Percentiles rank a stretch among this genome's conserved stretches.
These are phyloP conservation scores for Oryza meridionalis DNA, from an alignment of 176 grass and related monocot species.

Conservation along the genomic window DNA sequence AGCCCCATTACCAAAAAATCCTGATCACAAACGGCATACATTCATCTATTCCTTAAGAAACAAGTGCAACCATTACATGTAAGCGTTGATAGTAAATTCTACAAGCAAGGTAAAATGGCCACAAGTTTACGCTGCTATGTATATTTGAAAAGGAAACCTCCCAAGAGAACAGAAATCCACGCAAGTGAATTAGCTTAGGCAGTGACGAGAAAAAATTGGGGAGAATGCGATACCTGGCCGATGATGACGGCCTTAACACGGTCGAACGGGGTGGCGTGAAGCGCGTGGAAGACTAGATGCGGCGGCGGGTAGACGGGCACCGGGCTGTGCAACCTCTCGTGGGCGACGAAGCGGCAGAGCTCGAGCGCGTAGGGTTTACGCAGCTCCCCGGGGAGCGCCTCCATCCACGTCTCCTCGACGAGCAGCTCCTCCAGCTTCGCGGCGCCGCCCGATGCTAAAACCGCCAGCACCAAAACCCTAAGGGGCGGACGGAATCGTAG, in stretches of 20 bases:
- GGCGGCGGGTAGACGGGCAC: conserved; percentile 77
- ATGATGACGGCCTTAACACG: conserved; percentile 90
- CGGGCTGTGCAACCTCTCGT: conserved; percentile 57
- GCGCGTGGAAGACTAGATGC: conserved; percentile 83
- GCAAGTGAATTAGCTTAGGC: not conserved
- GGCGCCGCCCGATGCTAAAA: conserved; percentile 21
- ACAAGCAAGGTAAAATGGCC: not conserved
- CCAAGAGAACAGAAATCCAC: no score
- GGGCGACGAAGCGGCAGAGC: conserved; percentile 74
- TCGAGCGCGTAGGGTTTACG: conserved; percentile 78
- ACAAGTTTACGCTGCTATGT: not conserved
- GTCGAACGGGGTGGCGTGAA: conserved; percentile 81
- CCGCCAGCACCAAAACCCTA: not conserved
- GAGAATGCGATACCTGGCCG: conserved; percentile 66
- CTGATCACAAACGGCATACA: not conserved
- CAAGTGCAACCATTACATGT: not conserved
- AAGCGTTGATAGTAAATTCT: not conserved
- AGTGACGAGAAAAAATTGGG: not conserved
- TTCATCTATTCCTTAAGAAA: not conserved
- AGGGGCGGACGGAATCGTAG: conserved; percentile 30
- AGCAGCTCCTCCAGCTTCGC: conserved; percentile 89
- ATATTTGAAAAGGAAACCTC: not conserved
- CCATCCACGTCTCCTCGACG: conserved; percentile 80
- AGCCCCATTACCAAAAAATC: not conserved
- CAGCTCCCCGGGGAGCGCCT: conserved; percentile 67